These are phyloP conservation scores for Adansonia grandidieri DNA, from an alignment of 441 rosid species.

Conservation along the genomic window DNA sequence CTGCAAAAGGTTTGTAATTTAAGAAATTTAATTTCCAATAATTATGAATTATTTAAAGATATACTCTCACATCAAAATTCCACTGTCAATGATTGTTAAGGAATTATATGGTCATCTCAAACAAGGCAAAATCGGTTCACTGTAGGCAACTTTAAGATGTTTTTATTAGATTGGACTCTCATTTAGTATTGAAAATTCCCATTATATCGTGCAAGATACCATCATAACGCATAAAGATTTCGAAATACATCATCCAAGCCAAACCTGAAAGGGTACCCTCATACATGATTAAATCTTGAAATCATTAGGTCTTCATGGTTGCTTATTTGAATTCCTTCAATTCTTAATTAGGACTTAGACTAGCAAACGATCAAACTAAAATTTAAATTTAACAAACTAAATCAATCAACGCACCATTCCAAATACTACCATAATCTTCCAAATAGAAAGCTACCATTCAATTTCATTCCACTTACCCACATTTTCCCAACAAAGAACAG, in stretches of 20 bases:
- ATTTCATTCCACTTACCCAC: background rate
- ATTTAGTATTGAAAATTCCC: background rate
- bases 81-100: background rate
- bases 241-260: background rate
- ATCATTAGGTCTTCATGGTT: background rate
- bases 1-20: background rate
- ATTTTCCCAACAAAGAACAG: background rate
- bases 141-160: background rate
- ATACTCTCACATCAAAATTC: background rate
- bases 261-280: background rate
- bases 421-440: background rate
- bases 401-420: background rate
- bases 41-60: background rate
- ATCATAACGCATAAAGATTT: background rate
- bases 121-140: background rate
- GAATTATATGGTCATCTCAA: background rate
- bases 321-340: background rate
- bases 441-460: background rate
- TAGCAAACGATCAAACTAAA: background rate
- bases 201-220: background rate
- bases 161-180: background rate
- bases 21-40: background rate
- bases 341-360: background rate
- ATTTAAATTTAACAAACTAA: background rate
- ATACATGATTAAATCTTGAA: background rate